Conservation (phyloP, 306 rosid genomes). For the Inga leiocalycina region DNA sequence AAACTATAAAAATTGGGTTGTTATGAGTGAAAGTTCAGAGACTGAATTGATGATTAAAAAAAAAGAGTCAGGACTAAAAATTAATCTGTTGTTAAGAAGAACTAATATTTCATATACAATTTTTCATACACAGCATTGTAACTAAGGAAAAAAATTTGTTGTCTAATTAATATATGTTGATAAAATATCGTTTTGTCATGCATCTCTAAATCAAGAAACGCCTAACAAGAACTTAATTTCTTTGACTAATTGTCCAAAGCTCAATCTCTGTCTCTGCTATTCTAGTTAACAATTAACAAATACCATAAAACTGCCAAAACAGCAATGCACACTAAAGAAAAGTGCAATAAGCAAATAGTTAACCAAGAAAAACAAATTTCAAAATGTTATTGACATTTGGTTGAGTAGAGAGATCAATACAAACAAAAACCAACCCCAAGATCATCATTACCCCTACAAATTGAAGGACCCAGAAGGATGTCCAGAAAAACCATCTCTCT, state of each 20-base stretch:
- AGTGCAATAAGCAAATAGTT: not conserved
- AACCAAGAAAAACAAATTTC: not conserved
- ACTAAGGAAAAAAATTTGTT: not conserved
- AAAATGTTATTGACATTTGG: constrained; percentile 20
- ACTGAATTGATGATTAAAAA: no score
- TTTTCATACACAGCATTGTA: no score
- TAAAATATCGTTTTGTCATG: not conserved
- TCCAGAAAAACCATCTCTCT: constrained; percentile 25
- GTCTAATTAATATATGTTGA: not conserved
- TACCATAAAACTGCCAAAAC: not conserved
- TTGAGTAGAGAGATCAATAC: constrained; percentile 15
- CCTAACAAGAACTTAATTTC: not conserved
- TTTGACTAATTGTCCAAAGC: no score
- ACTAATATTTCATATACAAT: no score
- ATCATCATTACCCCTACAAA: constrained; percentile 29
- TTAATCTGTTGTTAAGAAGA: no score
- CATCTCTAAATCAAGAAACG: not conserved
- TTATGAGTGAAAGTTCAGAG: no score
- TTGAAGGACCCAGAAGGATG: constrained; percentile 26
- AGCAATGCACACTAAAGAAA: not conserved
- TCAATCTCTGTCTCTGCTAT: no score
- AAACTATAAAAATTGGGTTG: no score
- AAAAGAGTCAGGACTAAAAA: no score
- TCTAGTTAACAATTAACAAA: no score
- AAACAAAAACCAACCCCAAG: constrained; percentile 29